Base-by-base conservation (phyloP, 2,329 filamentous ascomycete species). In the Colletotrichum higginsianum region DNA sequence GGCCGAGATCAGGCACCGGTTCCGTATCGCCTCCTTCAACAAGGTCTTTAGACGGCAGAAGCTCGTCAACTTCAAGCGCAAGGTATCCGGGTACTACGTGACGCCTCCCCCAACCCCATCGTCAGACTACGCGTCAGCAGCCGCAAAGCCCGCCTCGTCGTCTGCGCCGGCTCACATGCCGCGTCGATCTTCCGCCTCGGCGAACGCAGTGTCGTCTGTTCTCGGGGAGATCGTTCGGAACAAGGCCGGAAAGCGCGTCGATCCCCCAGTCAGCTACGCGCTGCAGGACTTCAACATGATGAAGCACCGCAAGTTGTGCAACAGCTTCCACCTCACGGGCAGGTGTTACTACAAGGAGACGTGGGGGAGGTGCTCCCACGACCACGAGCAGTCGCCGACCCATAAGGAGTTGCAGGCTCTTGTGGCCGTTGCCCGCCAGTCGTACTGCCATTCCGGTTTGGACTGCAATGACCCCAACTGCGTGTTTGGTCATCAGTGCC, bases 231-330 rank as follows among this genome's bases (percentile, higher is more conserved):
- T 78, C 7, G 56, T 75, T 21, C 74, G 75, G 13, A 79, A 79
- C 61, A 68, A 50, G n/a, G 47, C 66, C 2, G 78, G 78, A n/a
- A 72, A 79, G 44, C 75, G 78, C 0, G 73, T 82, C 18, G 81
- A 82, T 63, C 53, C 73, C 1, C 73, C 67, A 0, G 50, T 80
- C 30, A 73, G 61, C 4, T 77, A 65, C 35, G 75, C 73, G 2
- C 58, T 66, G 6, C 71, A 66, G 4, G 73, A 76, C 13, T 72
- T 79, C 23, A 64, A 73, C 6, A 61, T 42, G 4, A 62, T 82
- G 46, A 82, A 78, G 60, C 49, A 60, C 23, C 73, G 66, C 8
- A 82, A 79, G 47, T 73, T 80, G 21, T 82, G 81, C 75, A 82
- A 82, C 61, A 74, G 61, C 12, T 81, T 75, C 49, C 78, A 81